phyloP scores from a whole-genome alignment of 768 basidiomycete species.

The Psilocybe cubensis region DNA sequence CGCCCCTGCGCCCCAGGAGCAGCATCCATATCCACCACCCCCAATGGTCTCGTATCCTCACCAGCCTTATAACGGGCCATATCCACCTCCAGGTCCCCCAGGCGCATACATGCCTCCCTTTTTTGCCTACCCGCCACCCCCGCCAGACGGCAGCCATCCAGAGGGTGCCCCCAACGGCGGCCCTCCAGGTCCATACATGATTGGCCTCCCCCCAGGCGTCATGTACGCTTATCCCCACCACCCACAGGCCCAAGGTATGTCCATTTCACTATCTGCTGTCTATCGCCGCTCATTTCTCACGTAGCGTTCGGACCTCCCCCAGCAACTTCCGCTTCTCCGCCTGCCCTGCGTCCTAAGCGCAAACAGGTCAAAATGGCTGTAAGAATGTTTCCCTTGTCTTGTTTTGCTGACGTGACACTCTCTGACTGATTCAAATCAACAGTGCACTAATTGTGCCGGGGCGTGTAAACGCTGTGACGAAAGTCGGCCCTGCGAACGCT shows the following conservation, averaged over 20 bases:
- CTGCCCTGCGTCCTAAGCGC: conserved; percentile 63
- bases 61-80: conserved; percentile 35
- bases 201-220: conserved; percentile 44
- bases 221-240: conserved; percentile 47
- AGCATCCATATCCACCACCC: conserved; percentile 37
- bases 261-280: conserved; percentile 2
- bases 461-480: conserved; percentile 93
- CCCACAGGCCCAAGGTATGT: conserved; percentile 41
- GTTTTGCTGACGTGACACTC: not conserved
- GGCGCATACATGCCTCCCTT: conserved; percentile 42
- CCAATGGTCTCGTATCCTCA: conserved; percentile 33
- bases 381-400: conserved; percentile 21
- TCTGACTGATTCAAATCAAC: not conserved
- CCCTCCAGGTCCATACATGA: conserved; percentile 42
- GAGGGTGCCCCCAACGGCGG: conserved; percentile 37
- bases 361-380: conserved; percentile 89
- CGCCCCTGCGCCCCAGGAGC: conserved; percentile 31
- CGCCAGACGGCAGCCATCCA: conserved; percentile 34
- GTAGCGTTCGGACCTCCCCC: conserved; percentile 28
- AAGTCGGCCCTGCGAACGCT: conserved; percentile 86
- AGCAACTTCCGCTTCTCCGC: conserved; percentile 26
- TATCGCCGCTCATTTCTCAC: conserved; percentile 20
- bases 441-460: conserved; percentile 86
- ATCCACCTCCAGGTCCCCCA: conserved; percentile 36
- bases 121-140: conserved; percentile 45